Conservation (phyloP, 164 flowering plant species). For the Tinospora cordifolia region DNA sequence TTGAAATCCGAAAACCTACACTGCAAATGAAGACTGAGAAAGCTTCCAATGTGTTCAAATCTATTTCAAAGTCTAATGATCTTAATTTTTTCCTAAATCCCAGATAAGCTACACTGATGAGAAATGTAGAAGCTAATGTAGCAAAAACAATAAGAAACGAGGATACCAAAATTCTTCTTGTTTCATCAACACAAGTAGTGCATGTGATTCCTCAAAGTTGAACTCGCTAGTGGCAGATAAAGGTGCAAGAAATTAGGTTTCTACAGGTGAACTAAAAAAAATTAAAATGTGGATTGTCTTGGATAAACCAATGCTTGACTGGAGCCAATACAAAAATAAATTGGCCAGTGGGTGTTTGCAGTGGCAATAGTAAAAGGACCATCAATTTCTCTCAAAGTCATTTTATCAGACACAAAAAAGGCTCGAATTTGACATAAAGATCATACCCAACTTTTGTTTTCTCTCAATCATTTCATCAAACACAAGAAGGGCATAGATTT, state of each 20-base stretch:
- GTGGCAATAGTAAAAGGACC: too few species aligned
- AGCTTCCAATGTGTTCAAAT: constrained; percentile 31
- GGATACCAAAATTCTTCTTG: constrained; percentile 16
- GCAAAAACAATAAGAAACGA: constrained; percentile 17
- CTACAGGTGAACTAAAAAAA: too few species aligned
- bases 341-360: too few species aligned
- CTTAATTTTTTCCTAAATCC: constrained; percentile 69
- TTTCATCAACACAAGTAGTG: constrained; percentile 16
- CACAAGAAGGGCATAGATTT: too few species aligned
- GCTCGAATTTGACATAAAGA: too few species aligned
- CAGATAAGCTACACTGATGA: constrained; percentile 25
- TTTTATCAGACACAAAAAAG: too few species aligned
- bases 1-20: constrained; percentile 21
- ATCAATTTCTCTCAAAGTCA: too few species aligned
- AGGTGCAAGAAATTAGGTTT: constrained; percentile 28
- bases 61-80: constrained; percentile 50
- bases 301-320: background rate
- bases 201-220: constrained; percentile 17
- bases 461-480: too few species aligned
- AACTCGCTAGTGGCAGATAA: constrained; percentile 23
- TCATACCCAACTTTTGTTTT: too few species aligned
- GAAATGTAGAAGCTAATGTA: constrained; percentile 23
- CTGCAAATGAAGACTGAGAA: constrained; percentile 21
- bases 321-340: background rate
- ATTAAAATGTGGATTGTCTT: background rate